A percentile compares a stretch with the other conserved stretches of the same genome.
Conservation (phyloP, 257 asterid genomes). For the Penstemon eatonii region DNA sequence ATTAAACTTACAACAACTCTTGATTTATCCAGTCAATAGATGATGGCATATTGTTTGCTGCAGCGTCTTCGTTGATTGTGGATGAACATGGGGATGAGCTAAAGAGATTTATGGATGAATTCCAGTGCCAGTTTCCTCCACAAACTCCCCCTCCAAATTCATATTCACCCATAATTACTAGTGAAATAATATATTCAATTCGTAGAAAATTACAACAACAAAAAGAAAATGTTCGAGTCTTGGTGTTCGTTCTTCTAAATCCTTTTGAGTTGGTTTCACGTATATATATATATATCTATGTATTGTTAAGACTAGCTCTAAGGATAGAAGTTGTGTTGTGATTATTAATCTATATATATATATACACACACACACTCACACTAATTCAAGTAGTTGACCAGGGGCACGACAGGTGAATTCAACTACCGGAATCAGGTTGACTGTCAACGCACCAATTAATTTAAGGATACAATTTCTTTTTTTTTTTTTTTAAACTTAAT, state of each 20-base stretch:
- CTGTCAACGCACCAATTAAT: slow-evolving; percentile 18
- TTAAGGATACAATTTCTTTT: background rate
- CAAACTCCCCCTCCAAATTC: slow-evolving; percentile 69
- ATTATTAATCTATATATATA: too few relatives aligned
- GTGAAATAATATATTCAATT: background rate
- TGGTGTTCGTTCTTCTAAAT: background rate
- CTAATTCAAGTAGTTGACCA: background rate
- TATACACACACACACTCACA: too few relatives aligned
- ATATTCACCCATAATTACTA: slow-evolving; percentile 52
- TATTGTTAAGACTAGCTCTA: too few relatives aligned
- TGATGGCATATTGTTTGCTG: too few relatives aligned
- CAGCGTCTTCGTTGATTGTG: slow-evolving; percentile 31
- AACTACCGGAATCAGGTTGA: slow-evolving; percentile 50
- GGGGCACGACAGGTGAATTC: slow-evolving; percentile 24
- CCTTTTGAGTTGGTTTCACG: slow-evolving; percentile 23
- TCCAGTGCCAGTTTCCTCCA: slow-evolving; percentile 70
- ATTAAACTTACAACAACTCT: slow-evolving; percentile 49
- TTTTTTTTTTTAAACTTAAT: background rate
- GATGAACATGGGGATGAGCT: slow-evolving; percentile 57
- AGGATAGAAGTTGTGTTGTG: too few relatives aligned
- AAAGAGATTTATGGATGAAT: slow-evolving; percentile 49
- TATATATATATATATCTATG: slow-evolving; percentile 28
- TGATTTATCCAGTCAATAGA: slow-evolving; percentile 43
- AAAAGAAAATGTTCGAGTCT: slow-evolving; percentile 1
- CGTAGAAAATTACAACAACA: background rate